phyloP scores from a whole-genome alignment of 2,329 filamentous ascomycete species.

The Harringtonia lauricola region DNA sequence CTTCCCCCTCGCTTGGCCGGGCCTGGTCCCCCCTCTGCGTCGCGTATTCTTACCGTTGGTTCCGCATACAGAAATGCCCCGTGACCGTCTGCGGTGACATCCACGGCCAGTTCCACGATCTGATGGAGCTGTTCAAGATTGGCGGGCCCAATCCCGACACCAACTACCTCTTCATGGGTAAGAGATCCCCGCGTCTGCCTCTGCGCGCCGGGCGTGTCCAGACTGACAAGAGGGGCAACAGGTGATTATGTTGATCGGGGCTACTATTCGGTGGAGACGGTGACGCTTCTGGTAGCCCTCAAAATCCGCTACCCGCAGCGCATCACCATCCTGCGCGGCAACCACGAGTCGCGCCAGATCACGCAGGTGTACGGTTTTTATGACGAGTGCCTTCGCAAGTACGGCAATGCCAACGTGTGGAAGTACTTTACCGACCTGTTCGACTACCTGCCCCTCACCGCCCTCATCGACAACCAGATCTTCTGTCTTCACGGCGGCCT shows the following conservation, averaged over 20 bases:
- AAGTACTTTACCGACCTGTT: conserved; percentile 99
- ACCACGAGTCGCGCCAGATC: conserved; percentile 98
- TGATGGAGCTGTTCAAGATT: conserved; percentile 99
- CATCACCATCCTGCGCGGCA: conserved; percentile 96
- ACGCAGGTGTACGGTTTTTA: conserved; percentile 99
- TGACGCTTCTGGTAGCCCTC: conserved; percentile 88
- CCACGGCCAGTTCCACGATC: conserved; percentile 95
- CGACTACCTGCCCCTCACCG: conserved; percentile 93
- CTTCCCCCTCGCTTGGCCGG: no score
- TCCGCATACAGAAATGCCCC: conserved; percentile 68
- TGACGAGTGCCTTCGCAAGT: conserved; percentile 97
- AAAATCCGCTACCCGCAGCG: conserved; percentile 97
- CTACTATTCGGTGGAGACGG: conserved; percentile 98
- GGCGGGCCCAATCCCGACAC: conserved; percentile 96
- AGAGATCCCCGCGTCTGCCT: no score
- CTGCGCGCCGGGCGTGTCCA: neutral
- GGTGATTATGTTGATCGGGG: conserved; percentile 98
- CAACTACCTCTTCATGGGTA: conserved; percentile 99
- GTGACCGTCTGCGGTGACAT: conserved; percentile 99
- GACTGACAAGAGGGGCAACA: no score
- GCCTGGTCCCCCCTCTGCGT: neutral
- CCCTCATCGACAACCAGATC: conserved; percentile 97
- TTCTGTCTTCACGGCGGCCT: conserved; percentile 97
- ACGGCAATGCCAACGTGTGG: conserved; percentile 98
- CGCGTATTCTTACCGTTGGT: neutral